A percentile compares a stretch with the other conserved stretches of the same genome.
Evolutionary conservation across 2,329 filamentous ascomycete genomes (phyloP).

Genomic region (Paracoccidioides lutzii): DNA sequence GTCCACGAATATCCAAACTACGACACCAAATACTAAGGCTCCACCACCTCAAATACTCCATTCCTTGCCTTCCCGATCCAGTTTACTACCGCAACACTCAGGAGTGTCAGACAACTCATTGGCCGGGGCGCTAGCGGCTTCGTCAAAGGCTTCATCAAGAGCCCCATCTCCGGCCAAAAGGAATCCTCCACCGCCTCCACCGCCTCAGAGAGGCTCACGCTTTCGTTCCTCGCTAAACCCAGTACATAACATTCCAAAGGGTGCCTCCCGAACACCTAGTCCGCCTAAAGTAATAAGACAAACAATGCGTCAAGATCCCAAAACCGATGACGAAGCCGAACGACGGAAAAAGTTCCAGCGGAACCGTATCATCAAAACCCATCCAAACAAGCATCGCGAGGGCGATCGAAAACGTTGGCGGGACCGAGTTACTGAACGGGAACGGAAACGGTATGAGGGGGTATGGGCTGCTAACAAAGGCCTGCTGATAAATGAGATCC

Average conservation of each 20-base stretch:
- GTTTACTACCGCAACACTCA: conserved; percentile 17
- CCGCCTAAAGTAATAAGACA: conserved; percentile 28
- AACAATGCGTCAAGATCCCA: conserved; percentile 29
- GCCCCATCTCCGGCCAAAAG: conserved; percentile 27
- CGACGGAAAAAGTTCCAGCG: conserved; percentile 19
- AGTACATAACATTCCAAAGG: conserved; percentile 19
- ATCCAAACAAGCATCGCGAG: conserved; percentile 37
- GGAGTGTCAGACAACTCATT: conserved; percentile 26
- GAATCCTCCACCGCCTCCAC: conserved; percentile 26
- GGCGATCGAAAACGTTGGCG: conserved; percentile 36
- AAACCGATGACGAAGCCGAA: conserved; percentile 23
- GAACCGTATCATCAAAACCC: conserved; percentile 28
- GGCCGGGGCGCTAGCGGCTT: conserved; percentile 36
- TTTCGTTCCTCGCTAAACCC: conserved; percentile 26
- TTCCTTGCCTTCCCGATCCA: conserved; percentile 14
- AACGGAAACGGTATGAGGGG: conserved; percentile 38
- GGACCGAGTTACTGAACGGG: conserved; percentile 31
- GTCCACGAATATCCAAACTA: not conserved
- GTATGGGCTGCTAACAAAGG: conserved; percentile 40
- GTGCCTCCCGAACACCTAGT: conserved; percentile 22
- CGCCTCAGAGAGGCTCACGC: conserved; percentile 25
- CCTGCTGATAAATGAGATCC: conserved; percentile 7
- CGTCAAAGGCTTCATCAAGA: conserved; percentile 33
- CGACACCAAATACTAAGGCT: not conserved
- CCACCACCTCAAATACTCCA: not conserved